Evolutionary conservation across 352 stramenopile species (phyloP).

Genomic region (Phytopythium vexans): DNA sequence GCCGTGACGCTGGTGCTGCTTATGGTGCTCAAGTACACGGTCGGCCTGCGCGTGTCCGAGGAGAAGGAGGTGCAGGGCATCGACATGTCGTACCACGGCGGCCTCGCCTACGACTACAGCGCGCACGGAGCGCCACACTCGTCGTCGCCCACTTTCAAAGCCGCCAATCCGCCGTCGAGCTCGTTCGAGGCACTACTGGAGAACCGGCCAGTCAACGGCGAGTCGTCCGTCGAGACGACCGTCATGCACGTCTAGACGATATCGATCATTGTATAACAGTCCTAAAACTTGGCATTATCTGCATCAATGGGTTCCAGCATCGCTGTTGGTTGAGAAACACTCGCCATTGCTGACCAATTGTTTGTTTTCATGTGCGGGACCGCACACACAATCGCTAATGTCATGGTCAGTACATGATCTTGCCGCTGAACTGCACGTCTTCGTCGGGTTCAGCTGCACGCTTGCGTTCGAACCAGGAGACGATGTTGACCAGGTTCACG

Average conservation of each 20-base stretch:
- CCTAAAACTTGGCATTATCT: too few relatives aligned
- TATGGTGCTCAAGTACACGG: constrained; percentile 18
- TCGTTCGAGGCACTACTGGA: constrained; percentile 1
- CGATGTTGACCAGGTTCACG: too few relatives aligned
- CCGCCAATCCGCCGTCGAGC: constrained; percentile 5
- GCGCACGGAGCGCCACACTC: not conserved
- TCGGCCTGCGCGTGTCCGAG: constrained; percentile 14
- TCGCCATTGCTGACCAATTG: too few relatives aligned
- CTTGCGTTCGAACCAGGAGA: constrained; percentile 1
- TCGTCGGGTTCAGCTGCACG: constrained; percentile 8
- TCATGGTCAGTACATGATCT: constrained; percentile 15
- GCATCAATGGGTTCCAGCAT: too few relatives aligned
- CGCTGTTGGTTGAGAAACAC: too few relatives aligned
- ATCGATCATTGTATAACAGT: too few relatives aligned
- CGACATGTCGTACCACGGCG: constrained; percentile 15
- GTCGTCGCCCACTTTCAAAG: constrained; percentile 9
- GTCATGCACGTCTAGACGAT: not conserved
- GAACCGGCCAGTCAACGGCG: not conserved
- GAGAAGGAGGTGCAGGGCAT: constrained; percentile 12
- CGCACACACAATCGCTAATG: too few relatives aligned
- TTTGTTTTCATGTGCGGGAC: too few relatives aligned
- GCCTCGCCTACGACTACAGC: constrained; percentile 11
- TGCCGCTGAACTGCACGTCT: constrained; percentile 5
- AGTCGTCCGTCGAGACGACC: not conserved
- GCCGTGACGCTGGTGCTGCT: constrained; percentile 7